Evolutionary conservation across 805 yeast genomes (phyloP), one percentile per base, ranked within the genome.

Genomic region (Debaryomyces prosopidis): DNA sequence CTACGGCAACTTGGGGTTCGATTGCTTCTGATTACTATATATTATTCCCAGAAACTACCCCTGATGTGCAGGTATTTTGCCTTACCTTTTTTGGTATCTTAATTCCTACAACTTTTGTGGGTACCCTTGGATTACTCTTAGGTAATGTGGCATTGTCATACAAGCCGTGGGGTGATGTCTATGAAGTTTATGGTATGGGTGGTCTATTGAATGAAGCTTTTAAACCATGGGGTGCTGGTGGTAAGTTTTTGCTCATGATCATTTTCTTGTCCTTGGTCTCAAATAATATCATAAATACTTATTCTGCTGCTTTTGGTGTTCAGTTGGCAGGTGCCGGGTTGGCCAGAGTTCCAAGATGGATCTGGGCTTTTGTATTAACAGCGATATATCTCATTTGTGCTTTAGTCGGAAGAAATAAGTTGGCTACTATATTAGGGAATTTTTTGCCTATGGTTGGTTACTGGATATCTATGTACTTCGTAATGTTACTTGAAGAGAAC

Each of bases 371-470:
- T 36, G 62, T 79, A 4, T 76, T 85, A 18, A 84, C 89, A 11
- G 77, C 72, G 1, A 67, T 86, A 17, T 86, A 84, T 56, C 69
- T 87, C 49, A 80, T 85, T 3, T 78, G 89, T 60, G 84, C 96
- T 1, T 66, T 88, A 47, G 91, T 79, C 17, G 96, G 96, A 9
- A 76, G 85, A 54, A 69, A 84, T 59, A 82, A 84, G 54, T 85
- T 89, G 60, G 73, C 88, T 45, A 73, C 81, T 2, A 87, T 89
- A 48, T 69, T 89, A 53, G 82, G 89, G 9, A 89, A 89, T 57
- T 89, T 89, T 65, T 69, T 89, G 56, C 96, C 96, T 8, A 89
- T 89, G 96, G 79, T 89, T 47, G 96, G 96, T 1, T 89, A 89
- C 66, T 89, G 96, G 96, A 80, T 87, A 45, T 80, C 91, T 46